Evolutionary conservation across 108 stramenopile genomes (phyloP).

Genomic region (Stephanodiscus triporus): DNA sequence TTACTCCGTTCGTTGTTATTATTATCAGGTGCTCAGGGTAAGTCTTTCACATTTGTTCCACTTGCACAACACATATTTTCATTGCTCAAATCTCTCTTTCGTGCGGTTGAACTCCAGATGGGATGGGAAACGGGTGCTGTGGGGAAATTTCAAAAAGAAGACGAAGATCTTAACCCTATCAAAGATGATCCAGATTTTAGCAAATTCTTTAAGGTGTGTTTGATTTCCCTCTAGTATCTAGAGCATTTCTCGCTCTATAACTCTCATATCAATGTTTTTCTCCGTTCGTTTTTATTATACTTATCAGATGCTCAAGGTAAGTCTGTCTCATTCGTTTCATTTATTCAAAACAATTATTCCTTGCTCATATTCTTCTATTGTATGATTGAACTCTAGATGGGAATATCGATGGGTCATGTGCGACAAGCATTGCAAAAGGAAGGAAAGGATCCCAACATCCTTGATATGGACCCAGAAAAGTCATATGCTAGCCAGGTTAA

Average conservation of each 20-base stretch:
- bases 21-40: too few relatives aligned
- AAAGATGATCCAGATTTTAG: conserved; percentile 46
- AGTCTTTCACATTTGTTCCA: too few relatives aligned
- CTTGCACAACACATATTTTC: too few relatives aligned
- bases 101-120: conserved; percentile 18
- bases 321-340: too few relatives aligned
- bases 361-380: not conserved
- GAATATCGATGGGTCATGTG: too few relatives aligned
- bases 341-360: too few relatives aligned
- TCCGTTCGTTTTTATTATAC: not conserved
- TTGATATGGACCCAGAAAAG: conserved; percentile 70
- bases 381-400: conserved; percentile 28
- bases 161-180: too few relatives aligned
- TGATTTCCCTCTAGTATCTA: not conserved
- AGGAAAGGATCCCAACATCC: conserved; percentile 61
- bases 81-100: not conserved
- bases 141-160: conserved; percentile 45
- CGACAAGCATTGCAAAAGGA: conserved; percentile 75
- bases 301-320: too few relatives aligned
- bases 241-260: too few relatives aligned
- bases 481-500: conserved; percentile 52
- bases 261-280: not conserved
- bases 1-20: not conserved
- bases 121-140: conserved; percentile 58
- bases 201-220: conserved; percentile 58